Evolutionary conservation across 345 rosid genomes (phyloP).

Genomic region (Eutrema japonicum): DNA sequence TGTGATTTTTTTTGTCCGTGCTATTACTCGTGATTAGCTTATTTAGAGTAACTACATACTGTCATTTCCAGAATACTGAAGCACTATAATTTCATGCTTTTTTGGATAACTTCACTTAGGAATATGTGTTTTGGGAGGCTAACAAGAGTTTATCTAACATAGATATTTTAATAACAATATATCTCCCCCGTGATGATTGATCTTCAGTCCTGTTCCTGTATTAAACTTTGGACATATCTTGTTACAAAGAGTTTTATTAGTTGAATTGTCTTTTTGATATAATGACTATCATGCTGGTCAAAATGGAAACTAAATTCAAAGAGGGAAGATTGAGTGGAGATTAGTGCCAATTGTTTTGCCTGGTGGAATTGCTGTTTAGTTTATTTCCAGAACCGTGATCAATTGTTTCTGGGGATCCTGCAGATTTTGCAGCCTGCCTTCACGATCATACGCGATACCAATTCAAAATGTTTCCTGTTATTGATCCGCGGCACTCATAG

Average conservation of each 20-base stretch:
- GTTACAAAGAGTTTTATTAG: background rate
- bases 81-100: background rate
- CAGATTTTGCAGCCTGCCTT: constrained; percentile 98
- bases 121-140: constrained; percentile 22
- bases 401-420: constrained; percentile 29
- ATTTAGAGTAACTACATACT: background rate
- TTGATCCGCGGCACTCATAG: constrained; percentile 97
- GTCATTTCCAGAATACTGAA: background rate
- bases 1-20: background rate
- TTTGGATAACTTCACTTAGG: constrained; percentile 8
- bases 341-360: constrained; percentile 14
- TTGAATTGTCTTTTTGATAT: constrained; percentile 1
- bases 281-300: constrained; percentile 15
- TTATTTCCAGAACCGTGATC: constrained; percentile 25
- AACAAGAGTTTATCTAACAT: constrained; percentile 8
- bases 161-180: background rate
- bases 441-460: constrained; percentile 75
- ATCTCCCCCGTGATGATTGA: background rate
- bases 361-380: constrained; percentile 21
- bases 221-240: constrained; percentile 1
- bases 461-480: constrained; percentile 67
- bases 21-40: constrained; percentile 11
- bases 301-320: background rate
- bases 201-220: background rate
- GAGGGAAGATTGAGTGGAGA: constrained; percentile 1